Evolutionary conservation across 345 rosid species (phyloP).

Genomic region (Sonneratia caseolaris): DNA sequence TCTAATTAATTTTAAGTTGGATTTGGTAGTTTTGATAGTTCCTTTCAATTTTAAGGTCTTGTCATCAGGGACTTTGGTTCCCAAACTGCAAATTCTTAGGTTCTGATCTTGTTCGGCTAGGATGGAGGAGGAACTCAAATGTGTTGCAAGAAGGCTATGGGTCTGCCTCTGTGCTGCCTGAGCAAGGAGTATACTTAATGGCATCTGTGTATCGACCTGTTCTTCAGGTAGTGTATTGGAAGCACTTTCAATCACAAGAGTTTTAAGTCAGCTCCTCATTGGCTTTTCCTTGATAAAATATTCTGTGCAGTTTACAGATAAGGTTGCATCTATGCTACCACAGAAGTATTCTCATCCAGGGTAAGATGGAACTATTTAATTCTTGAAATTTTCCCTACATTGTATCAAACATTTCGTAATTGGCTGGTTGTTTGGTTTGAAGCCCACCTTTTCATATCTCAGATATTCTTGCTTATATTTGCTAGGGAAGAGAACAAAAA

Average conservation of each 20-base stretch:
- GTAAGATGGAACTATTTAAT: slow-evolving; percentile 35
- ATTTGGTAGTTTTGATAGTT: neutral
- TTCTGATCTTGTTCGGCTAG: slow-evolving; percentile 34
- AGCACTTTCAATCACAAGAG: neutral
- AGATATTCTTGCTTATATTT: neutral
- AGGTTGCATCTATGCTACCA: slow-evolving; percentile 76
- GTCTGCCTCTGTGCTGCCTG: slow-evolving; percentile 92
- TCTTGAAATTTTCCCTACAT: neutral
- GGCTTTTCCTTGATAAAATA: slow-evolving; percentile 15
- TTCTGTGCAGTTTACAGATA: slow-evolving; percentile 86
- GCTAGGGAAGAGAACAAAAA: too few relatives aligned
- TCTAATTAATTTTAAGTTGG: neutral
- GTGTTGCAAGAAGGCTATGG: slow-evolving; percentile 92
- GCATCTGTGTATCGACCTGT: slow-evolving; percentile 95
- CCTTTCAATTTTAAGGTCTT: slow-evolving; percentile 3
- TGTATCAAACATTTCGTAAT: neutral
- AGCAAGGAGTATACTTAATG: slow-evolving; percentile 95
- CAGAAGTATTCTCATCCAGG: slow-evolving; percentile 77
- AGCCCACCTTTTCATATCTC: neutral
- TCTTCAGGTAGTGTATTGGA: slow-evolving; percentile 56
- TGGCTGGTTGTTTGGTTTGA: neutral
- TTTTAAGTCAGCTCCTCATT: neutral
- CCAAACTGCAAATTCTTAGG: slow-evolving; percentile 6
- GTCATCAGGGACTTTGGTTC: slow-evolving; percentile 4
- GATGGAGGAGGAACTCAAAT: slow-evolving; percentile 85